phyloP scores from a whole-genome alignment of 495 filamentous ascomycete species.

The Amniculicola lignicola region DNA sequence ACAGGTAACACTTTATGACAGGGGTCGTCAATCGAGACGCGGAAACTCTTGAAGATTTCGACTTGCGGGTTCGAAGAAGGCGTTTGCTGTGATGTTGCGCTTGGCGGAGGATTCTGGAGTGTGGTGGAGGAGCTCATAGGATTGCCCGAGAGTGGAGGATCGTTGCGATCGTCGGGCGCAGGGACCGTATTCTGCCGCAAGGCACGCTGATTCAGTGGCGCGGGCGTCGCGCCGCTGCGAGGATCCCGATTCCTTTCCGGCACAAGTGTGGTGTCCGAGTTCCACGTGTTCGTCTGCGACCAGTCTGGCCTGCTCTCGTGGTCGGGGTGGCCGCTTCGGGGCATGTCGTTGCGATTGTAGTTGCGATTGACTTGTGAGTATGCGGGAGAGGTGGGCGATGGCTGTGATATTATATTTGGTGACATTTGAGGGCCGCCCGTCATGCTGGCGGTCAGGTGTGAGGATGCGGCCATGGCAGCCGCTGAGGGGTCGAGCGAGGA shows the following conservation, averaged over 20 bases:
- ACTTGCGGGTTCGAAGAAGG: conserved; percentile 52
- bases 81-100: conserved; percentile 49
- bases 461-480: conserved; percentile 68
- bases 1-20: conserved; percentile 96
- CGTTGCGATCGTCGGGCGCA: conserved; percentile 49
- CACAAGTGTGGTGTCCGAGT: conserved; percentile 23
- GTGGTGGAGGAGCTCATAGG: conserved; percentile 23
- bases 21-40: conserved; percentile 94
- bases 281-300: conserved; percentile 26
- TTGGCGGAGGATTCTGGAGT: background rate
- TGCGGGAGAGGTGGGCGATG: conserved; percentile 79
- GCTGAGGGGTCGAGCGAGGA: conserved; percentile 59
- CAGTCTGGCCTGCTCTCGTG: conserved; percentile 46
- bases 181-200: conserved; percentile 47
- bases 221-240: conserved; percentile 22
- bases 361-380: conserved; percentile 40
- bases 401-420: conserved; percentile 65
- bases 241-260: conserved; percentile 26
- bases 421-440: conserved; percentile 60
- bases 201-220: conserved; percentile 21
- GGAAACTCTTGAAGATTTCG: conserved; percentile 97
- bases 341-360: conserved; percentile 23
- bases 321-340: conserved; percentile 31
- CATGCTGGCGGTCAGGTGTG: conserved; percentile 68
- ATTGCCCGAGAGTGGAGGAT: conserved; percentile 39